Base-by-base conservation (phyloP, 2,329 filamentous ascomycete genomes). In the Trichoderma sp. region DNA sequence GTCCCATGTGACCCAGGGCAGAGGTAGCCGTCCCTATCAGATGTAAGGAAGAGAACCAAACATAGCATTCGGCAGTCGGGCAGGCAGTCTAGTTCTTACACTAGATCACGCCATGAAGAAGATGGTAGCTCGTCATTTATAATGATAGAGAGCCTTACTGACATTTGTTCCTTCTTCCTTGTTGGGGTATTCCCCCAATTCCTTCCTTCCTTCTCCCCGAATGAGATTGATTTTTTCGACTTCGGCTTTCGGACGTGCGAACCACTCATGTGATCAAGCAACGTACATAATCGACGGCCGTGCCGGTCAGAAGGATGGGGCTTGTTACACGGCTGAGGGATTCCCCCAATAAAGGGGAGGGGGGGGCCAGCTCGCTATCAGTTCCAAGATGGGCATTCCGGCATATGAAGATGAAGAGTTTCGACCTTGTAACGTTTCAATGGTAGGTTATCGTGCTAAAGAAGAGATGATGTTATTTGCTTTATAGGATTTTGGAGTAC, bases 81-180 rank as follows among this genome's bases (percentile, higher is more conserved):
- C 14, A 32, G 30, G 28, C 28, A 34, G 32, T 34, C 14, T 46
- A 46, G 43, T 46, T 56, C 51, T 46, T 65, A 46, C 26, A 46
- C 61, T 21, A 26, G n/a, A 65, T 56, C 21, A 55, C 60, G 60
- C 61, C 52, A 65, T 56, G 52, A 32, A 65, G 18, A 58, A 66
- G 52, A 51, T 46, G 37, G 26, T n/a, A 66, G 61, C 61, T 56
- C 61, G 61, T 65, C 61, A 65, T 65, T 13, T 46, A 14, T 32
- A 0, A 49, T 16, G 46, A 2, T 26, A 34, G 46, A 2, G 2
- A 34, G 32, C 28, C 30, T 26, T 26, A 4, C 10, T 8, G n/a
- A 32, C 30, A 32, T 14, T 37, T 5, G 14, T 37, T 16, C 13
- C 13, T 37, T 8, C 5, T 37, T 16, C 34, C 34, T 37, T 37